These are phyloP conservation scores for Aspergillus candidus DNA, from an alignment of 2,329 filamentous ascomycete genomes.

Conservation along the genomic window DNA sequence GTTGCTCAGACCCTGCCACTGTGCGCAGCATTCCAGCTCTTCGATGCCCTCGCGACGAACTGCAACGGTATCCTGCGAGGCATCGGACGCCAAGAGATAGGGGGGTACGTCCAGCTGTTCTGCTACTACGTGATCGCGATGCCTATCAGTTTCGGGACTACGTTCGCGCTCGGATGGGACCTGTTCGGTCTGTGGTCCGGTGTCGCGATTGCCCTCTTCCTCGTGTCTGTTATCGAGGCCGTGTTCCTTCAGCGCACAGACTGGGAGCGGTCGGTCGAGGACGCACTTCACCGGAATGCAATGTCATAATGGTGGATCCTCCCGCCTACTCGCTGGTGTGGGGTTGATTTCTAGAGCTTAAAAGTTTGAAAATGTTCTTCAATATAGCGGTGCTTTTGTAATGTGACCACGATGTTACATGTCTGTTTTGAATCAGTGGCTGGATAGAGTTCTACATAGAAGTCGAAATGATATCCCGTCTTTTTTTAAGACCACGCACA, in stretches of 20 bases:
- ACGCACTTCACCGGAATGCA: conserved; percentile 53
- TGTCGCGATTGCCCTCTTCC: conserved; percentile 62
- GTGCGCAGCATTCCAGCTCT: conserved; percentile 82
- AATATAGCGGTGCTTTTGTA: too few relatives aligned
- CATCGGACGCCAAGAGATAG: conserved; percentile 80
- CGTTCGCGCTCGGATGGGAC: conserved; percentile 71
- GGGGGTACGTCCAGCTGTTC: conserved; percentile 79
- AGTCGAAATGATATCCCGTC: not conserved
- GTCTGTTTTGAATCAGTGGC: not conserved
- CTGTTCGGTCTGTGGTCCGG: conserved; percentile 77
- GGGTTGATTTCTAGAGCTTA: too few relatives aligned
- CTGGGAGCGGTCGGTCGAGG: conserved; percentile 56
- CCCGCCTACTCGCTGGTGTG: not conserved
- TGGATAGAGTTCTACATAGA: not conserved
- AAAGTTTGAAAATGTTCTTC: not conserved
- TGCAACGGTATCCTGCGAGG: conserved; percentile 82
- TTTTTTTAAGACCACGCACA: not conserved
- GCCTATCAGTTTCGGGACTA: conserved; percentile 72
- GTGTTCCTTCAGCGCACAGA: conserved; percentile 51
- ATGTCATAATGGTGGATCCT: conserved; percentile 4
- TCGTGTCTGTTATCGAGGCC: conserved; percentile 52
- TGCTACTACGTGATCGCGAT: conserved; percentile 83
- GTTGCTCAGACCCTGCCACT: conserved; percentile 68
- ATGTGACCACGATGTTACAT: too few relatives aligned
- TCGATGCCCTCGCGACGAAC: conserved; percentile 72